Conservation (phyloP, 352 stramenopile species). For the Pythium aphanidermatum region DNA sequence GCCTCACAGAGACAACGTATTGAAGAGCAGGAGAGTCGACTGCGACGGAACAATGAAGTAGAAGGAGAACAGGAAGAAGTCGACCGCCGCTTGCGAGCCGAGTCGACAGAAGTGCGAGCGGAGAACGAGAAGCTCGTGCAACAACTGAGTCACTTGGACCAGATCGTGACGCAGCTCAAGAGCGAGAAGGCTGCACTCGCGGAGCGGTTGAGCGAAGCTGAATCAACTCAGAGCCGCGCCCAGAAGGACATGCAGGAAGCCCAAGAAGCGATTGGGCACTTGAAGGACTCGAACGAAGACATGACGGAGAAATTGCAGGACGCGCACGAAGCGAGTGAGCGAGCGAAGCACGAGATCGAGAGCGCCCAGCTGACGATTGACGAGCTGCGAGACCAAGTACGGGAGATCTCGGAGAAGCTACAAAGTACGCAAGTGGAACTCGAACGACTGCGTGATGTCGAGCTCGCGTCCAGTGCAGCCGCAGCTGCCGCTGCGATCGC, state of each 20-base stretch:
- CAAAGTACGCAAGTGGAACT: conserved; percentile 43
- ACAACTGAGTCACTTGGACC: conserved; percentile 24
- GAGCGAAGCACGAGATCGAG: conserved; percentile 20
- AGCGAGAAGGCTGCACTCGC: conserved; percentile 18
- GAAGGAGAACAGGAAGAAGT: conserved; percentile 14
- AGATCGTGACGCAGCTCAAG: conserved; percentile 20
- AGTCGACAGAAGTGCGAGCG: conserved; percentile 16
- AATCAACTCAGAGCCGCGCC: conserved; percentile 11
- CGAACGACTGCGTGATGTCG: conserved; percentile 30
- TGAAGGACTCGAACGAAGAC: conserved; percentile 44
- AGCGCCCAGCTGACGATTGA: conserved; percentile 24
- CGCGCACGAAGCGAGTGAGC: conserved; percentile 35
- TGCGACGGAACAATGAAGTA: conserved; percentile 9
- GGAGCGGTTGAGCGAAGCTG: conserved; percentile 10
- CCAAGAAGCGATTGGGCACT: conserved; percentile 33
- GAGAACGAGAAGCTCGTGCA: conserved; percentile 22
- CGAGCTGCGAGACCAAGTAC: conserved; percentile 50
- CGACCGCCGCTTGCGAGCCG: conserved; percentile 11
- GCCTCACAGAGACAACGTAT: conserved; percentile 5
- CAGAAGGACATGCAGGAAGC: conserved; percentile 16
- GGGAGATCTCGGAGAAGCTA: conserved; percentile 49
- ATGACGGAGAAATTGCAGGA: conserved; percentile 35
- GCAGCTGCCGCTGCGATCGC: conserved; percentile 37
- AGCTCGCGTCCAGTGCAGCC: conserved; percentile 38
- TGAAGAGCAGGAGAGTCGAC: conserved; percentile 9